Evolutionary conservation across 2,329 filamentous ascomycete species (phyloP), one percentile per base, ranked within the genome.

Genomic region (Didymella pomorum): DNA sequence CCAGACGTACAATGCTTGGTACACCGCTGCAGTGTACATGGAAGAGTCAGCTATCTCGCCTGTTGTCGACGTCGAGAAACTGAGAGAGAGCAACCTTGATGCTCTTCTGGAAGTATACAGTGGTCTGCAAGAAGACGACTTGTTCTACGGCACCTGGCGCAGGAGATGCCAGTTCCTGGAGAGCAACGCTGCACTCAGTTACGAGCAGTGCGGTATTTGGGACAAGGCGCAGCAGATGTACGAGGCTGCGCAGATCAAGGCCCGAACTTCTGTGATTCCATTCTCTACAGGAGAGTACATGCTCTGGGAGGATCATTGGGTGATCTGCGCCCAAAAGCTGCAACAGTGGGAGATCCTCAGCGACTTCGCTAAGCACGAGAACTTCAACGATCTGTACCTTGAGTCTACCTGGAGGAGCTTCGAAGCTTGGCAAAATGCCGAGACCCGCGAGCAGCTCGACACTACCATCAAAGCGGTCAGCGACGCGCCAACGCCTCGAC

Each of bases 221-320:
- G 95, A 99, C 71, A 98, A 98, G 79, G 93, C 96, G 1, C 96
- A 99, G 79, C 91, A 91, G 71, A 89, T 97, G 81, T 99, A 98
- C 76, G 95, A 99, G 77, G 89, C 89, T 55, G 95, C 96, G 0
- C 96, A 99, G 77, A 92, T 99, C 76, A 99, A 98, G 77, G 95
- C 96, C 43, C 87, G 96, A 45, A 98, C 94, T 0, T 95, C 93
- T 50, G 92, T 94, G n/a, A 87, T 98, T 61, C 94, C 95, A 0
- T 98, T 97, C 77, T 97, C 94, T 1, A 91, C 96, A 69, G 93
- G 89, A 29, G 95, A 99, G 78, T 99, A 99, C 78, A 97, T 96
- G 86, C 85, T 99, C 1, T 99, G 95, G 95, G 95, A 99, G 78
- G 95, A 99, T 73, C 96, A 99, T 70, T 99, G 95, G 95, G 89